Evolutionary conservation across 768 basidiomycete species (phyloP), one percentile per base, ranked within the genome.

Genomic region (Dacryopinax primogenitus): DNA sequence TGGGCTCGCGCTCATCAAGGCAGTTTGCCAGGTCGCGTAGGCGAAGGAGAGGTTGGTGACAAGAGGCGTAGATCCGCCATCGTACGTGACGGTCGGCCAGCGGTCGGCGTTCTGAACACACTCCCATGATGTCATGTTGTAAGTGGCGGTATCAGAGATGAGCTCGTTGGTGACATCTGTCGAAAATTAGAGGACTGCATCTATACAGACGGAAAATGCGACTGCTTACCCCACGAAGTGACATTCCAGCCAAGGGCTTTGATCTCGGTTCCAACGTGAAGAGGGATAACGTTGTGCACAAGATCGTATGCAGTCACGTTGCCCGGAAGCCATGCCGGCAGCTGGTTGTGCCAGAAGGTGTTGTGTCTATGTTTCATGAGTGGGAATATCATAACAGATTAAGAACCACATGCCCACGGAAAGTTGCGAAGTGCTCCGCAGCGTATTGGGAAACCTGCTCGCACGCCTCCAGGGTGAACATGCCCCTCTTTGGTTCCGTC

Each of bases 291-390:
- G 26, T 58, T 58, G 51, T 58, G 26, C 51, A 58, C 51, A 23
- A 58, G 30, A 30, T 58, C 51, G 51, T 13, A 58, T 2, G 51
- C 51, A 2, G 51, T 58, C 13, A 58, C 26, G 51, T 58, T 58
- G 3, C 51, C 51, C 13, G 51, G 51, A 26, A 58, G 51, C 51
- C 51, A 58, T 2, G 51, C 23, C 11, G 51, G 51, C 51, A 58
- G 51, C 51, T 58, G 51, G 30, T 58, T 58, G 30, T 58, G 51
- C 51, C 51, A 58, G 26, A 58, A 58, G 51, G 51, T 58, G 21
- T 58, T 58, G 30, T 58, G 51, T 11, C 51, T 58, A 21, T 30
- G 13, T 9, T 37, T 37, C 9, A 44, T 44, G 4, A 18, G 7
- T 18, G 41, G 3, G 23, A 23, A 18, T 44, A 3, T 7, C 41